Percentiles rank a stretch among this genome's conserved stretches.
Conservation (phyloP, 164 flowering plant species). For the Magnolia changhungtana region DNA sequence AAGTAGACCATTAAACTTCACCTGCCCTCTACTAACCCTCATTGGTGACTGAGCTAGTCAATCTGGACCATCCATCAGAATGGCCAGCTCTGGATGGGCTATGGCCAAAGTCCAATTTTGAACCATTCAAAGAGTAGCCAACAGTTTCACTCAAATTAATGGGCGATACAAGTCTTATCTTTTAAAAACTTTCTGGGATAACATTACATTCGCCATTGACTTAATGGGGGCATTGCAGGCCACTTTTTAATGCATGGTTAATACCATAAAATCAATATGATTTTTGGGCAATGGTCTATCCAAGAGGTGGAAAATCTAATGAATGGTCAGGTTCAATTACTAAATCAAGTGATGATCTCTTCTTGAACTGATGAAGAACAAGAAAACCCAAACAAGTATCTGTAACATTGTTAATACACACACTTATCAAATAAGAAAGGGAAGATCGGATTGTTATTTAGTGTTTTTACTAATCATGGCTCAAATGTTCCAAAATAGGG, state of each 20-base stretch:
- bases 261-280: no score
- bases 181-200: neutral
- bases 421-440: neutral
- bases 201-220: no score
- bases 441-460: neutral
- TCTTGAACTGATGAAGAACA: no score
- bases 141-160: neutral
- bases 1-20: neutral
- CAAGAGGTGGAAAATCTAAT: neutral
- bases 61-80: neutral
- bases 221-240: no score
- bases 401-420: neutral
- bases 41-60: no score
- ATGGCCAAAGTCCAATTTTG: neutral
- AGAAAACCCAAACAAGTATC: neutral
- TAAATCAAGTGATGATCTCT: neutral
- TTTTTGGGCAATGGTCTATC: neutral
- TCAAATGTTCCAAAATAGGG: slow-evolving; percentile 9
- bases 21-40: no score
- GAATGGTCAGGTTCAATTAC: neutral
- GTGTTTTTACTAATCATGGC: no score
- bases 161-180: neutral
- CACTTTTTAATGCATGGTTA: no score
- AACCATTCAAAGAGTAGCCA: neutral
- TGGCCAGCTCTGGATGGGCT: neutral